phyloP scores from a whole-genome alignment of 2,329 filamentous ascomycete species.

The Arthrinium puccinioides region DNA sequence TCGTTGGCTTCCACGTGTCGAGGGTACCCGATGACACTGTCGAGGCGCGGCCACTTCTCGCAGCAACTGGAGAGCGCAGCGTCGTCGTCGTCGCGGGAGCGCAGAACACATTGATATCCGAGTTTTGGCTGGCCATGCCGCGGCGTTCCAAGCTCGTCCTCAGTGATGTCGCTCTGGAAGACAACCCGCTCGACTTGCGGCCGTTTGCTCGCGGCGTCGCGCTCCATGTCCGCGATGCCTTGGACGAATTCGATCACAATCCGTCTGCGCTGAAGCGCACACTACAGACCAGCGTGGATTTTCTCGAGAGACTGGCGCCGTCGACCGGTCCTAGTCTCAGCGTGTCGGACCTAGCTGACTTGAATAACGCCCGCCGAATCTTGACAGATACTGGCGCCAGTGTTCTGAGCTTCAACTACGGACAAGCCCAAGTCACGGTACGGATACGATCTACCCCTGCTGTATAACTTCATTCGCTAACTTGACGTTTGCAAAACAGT shows the following conservation, averaged over 20 bases:
- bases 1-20: conserved; percentile 4
- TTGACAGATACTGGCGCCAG: background rate
- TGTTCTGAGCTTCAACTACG: conserved; percentile 2
- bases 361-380: background rate
- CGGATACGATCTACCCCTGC: too few relatives aligned
- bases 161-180: background rate
- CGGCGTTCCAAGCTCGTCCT: conserved; percentile 2
- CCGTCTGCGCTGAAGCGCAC: background rate
- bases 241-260: background rate
- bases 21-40: background rate
- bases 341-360: conserved; percentile 1
- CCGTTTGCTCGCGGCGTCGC: conserved; percentile 1
- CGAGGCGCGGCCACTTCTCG: background rate
- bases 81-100: background rate
- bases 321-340: background rate
- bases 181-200: conserved; percentile 1
- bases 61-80: background rate
- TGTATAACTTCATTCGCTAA: too few relatives aligned
- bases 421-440: conserved; percentile 2
- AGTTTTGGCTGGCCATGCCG: conserved; percentile 1
- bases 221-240: background rate
- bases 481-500: too few relatives aligned
- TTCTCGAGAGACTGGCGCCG: background rate
- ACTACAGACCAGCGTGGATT: background rate
- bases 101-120: background rate